Evolutionary conservation across 2,329 filamentous ascomycete genomes (phyloP), one percentile per base, ranked within the genome.

Genomic region (Xylariaceae sp.): DNA sequence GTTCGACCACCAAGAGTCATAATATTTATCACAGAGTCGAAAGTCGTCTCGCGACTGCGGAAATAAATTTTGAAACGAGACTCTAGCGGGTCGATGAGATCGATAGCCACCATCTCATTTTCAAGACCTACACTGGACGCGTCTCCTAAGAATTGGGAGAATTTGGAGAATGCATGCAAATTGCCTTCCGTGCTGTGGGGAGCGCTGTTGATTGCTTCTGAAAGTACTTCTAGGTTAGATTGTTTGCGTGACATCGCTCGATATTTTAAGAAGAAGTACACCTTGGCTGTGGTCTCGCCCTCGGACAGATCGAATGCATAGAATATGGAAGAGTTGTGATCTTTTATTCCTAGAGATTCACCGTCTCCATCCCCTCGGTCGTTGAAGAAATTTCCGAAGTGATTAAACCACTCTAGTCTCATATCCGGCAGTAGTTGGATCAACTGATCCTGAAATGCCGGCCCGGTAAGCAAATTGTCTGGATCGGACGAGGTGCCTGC

Each of bases 1-100:
- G 40, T 16, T 2, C 54, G 58, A 16, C 50, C 50, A n/a, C 54
- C 54, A 1, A 61, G 40, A 2, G 54, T 58, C 23, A 61, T 51
- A 2, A 55, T 48, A 4, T 44, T 50, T 3, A 0, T 3, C 1
- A 61, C 12, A 9, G 58, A 54, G 19, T 40, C 19, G 33, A 61
- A 61, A 8, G 5, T 23, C 0, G 54, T 58, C 17, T 55, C 45
- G 6, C 58, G 58, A 14, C 3, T 23, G 17, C 58, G 58, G 31
- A 61, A 61, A 24, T 61, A 61, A 12, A 61, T 48, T 19, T 61
- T 58, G 21, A 61, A 16, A 28, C 58, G 54, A 6, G 54, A 58
- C 12, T 61, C 7, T 11, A 3, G 21, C 9, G 50, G 44, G 9
- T 61, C 46, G 2, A 61, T 52, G 4, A 61, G 28, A 34, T 61